Base-by-base conservation (phyloP, 1,139 yeast genomes). In the Groenewaldozyma auringiensis region DNA sequence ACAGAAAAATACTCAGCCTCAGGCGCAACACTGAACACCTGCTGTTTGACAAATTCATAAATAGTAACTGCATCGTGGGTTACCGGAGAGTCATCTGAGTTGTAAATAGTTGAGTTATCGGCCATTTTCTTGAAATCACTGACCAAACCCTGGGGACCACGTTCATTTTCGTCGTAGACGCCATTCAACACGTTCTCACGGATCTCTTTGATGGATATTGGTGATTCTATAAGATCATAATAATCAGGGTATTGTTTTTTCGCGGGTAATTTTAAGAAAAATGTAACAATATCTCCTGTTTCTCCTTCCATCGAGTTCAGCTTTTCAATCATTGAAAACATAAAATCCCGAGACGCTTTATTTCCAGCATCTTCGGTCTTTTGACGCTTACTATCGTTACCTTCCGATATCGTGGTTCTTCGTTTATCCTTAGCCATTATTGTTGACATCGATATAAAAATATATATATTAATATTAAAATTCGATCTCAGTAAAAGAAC, bases 201-300 rank as follows among this genome's bases (percentile, higher is more conserved):
- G 45, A 86, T 71, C 35, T 84, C 94, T 41, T 75, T 64, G 11
- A 85, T 62, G 1, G 92, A 79, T 8, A 84, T 75, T 2, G 95
- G 94, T n/a, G 68, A 61, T 21, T 65, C 63, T 32, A 85, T 78
- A 49, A 79, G 69, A 43, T 77, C 73, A 60, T 81, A 86, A 63
- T 88, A 88, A 56, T 85, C 94, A 0, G 96, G 94, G 54, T 83
- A 86, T 32, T 75, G 64, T 56, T 83, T 82, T 58, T 78, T 82
- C 33, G 83, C 73, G 2, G 95, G 96, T 37, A 86, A 68, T 55
- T 79, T 78, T 47, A 78, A 61, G 58, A 84, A 84, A 44, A 35
- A 35, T 20, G 38, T 6, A 14, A 17, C 13, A 16, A 35, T 17
- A 14, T 17, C 22, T 4, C 38, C 38, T 4, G 38, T 35, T 20